These are phyloP conservation scores for Grigorovia humatica DNA, from an alignment of 805 yeast genomes.

Conservation along the genomic window DNA sequence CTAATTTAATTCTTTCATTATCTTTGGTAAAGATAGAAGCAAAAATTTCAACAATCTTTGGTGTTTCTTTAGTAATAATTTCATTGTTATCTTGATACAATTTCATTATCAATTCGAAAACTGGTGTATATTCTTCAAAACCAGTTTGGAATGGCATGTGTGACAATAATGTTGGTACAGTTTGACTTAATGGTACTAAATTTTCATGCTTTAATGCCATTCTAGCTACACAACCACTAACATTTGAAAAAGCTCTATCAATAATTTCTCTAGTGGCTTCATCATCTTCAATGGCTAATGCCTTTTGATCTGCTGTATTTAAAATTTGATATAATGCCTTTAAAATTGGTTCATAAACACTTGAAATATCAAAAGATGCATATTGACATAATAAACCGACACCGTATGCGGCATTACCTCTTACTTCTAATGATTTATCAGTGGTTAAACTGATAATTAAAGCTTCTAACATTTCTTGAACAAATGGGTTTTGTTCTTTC, in stretches of 20 bases:
- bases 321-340: slow-evolving; percentile 59
- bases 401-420: slow-evolving; percentile 95
- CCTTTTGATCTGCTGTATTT: slow-evolving; percentile 70
- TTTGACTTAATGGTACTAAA: slow-evolving; percentile 66
- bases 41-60: slow-evolving; percentile 55
- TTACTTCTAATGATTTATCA: slow-evolving; percentile 75
- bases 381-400: slow-evolving; percentile 61
- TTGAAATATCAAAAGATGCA: slow-evolving; percentile 43
- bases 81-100: slow-evolving; percentile 57
- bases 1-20: slow-evolving; percentile 57
- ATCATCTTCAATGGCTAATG: slow-evolving; percentile 40
- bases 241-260: slow-evolving; percentile 82
- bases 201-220: slow-evolving; percentile 64
- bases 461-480: slow-evolving; percentile 58
- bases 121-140: slow-evolving; percentile 86
- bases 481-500: slow-evolving; percentile 52
- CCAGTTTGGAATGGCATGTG: slow-evolving; percentile 84
- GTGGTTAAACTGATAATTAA: slow-evolving; percentile 60
- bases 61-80: slow-evolving; percentile 43
- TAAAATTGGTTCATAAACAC: slow-evolving; percentile 59
- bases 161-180: slow-evolving; percentile 60
- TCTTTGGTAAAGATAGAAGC: slow-evolving; percentile 66
- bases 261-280: slow-evolving; percentile 72
- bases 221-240: slow-evolving; percentile 95
- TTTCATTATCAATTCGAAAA: slow-evolving; percentile 64